A percentile compares a stretch with the other conserved stretches of the same genome.
phyloP scores from a whole-genome alignment of 108 stramenopile species.

The Parietichytrium sp. region DNA sequence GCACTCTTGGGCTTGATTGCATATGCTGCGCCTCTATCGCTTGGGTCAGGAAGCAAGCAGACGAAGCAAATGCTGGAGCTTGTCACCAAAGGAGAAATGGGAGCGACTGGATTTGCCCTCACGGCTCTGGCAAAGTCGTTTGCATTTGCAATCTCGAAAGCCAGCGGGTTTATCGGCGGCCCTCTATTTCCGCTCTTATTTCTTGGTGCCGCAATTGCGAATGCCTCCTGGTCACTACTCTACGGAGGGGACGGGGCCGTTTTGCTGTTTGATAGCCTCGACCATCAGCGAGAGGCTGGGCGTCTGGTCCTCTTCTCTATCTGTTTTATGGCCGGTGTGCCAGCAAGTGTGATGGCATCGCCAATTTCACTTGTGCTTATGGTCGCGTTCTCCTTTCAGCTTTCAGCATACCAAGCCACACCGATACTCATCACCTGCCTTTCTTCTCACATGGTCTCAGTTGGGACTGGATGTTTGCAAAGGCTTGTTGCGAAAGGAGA shows the following conservation, averaged over 20 bases:
- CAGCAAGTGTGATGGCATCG: neutral
- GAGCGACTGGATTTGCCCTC: neutral
- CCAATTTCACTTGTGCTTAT: neutral
- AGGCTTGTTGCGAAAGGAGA: too few relatives aligned
- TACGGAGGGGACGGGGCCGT: too few relatives aligned
- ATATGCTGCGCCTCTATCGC: neutral
- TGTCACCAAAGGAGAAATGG: neutral
- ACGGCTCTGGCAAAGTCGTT: slow-evolving; percentile 12
- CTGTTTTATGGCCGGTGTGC: slow-evolving; percentile 14
- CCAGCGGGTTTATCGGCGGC: neutral
- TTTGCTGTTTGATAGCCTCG: neutral
- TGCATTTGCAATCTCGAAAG: slow-evolving; percentile 8
- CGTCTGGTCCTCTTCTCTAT: neutral
- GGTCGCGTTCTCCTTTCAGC: slow-evolving; percentile 25
- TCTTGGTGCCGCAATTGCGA: neutral
- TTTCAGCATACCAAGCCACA: neutral
- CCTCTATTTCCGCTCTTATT: neutral
- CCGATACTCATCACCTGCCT: neutral
- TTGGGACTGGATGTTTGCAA: too few relatives aligned
- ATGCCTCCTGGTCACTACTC: too few relatives aligned
- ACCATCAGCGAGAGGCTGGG: neutral
- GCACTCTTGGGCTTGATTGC: neutral
- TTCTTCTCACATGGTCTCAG: neutral
- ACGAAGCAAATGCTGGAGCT: neutral
- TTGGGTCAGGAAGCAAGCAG: slow-evolving; percentile 2